Conservation (phyloP, 2,329 filamentous ascomycete species). For the Cercospora canescens region DNA sequence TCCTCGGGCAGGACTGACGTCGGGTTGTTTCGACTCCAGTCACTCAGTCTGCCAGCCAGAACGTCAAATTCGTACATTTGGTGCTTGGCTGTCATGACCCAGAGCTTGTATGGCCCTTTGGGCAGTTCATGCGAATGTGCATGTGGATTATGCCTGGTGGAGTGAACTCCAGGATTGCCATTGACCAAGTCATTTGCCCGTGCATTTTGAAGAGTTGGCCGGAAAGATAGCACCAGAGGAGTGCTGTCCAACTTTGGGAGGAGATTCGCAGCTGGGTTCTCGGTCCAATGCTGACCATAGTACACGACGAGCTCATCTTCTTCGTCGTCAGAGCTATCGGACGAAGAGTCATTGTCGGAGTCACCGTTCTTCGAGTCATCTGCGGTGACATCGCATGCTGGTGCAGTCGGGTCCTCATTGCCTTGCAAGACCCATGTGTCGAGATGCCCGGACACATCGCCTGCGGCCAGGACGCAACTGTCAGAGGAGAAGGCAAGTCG, state of each 20-base stretch:
- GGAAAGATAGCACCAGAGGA: slow-evolving; percentile 49
- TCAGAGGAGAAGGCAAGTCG: slow-evolving; percentile 78
- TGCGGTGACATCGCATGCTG: slow-evolving; percentile 39
- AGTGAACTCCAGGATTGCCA: slow-evolving; percentile 51
- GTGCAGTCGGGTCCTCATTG: slow-evolving; percentile 51
- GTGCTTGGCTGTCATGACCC: slow-evolving; percentile 64
- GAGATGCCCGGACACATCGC: slow-evolving; percentile 80
- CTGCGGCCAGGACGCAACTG: slow-evolving; percentile 73
- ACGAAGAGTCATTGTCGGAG: slow-evolving; percentile 34
- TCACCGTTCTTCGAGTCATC: slow-evolving; percentile 27
- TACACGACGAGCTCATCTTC: slow-evolving; percentile 57
- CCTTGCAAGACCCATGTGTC: slow-evolving; percentile 80
- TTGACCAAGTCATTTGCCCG: slow-evolving; percentile 35
- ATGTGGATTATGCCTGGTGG: slow-evolving; percentile 52
- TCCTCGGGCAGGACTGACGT: slow-evolving; percentile 71
- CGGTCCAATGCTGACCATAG: slow-evolving; percentile 69
- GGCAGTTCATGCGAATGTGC: slow-evolving; percentile 59
- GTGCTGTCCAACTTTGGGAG: slow-evolving; percentile 48
- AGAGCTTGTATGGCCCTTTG: slow-evolving; percentile 54
- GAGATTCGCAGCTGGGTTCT: slow-evolving; percentile 62
- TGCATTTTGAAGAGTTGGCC: slow-evolving; percentile 33
- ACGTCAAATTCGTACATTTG: slow-evolving; percentile 79
- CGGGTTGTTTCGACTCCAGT: slow-evolving; percentile 85
- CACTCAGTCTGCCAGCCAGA: slow-evolving; percentile 71
- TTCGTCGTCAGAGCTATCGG: slow-evolving; percentile 36